These are phyloP conservation scores for Lyophyllum decastes DNA, from an alignment of 768 basidiomycete species.

Conservation along the genomic window DNA sequence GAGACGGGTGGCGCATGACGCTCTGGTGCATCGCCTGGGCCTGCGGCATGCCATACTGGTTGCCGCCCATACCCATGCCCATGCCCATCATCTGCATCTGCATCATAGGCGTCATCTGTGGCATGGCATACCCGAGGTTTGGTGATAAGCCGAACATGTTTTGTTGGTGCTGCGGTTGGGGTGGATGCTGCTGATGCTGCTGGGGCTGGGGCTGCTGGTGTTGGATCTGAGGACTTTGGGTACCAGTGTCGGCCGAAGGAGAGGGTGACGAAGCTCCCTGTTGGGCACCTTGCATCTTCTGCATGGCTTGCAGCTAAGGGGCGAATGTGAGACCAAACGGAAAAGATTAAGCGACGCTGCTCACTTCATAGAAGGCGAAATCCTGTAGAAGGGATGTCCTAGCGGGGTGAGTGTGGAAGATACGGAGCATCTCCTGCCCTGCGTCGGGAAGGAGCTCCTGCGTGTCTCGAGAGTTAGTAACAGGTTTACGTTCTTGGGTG, in stretches of 20 bases:
- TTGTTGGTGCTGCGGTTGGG: constrained; percentile 46
- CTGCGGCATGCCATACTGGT: constrained; percentile 55
- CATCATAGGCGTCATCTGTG: constrained; percentile 64
- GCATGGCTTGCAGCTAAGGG: constrained; percentile 78
- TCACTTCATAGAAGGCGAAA: constrained; percentile 88
- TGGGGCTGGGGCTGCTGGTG: constrained; percentile 35
- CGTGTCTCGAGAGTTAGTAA: constrained; percentile 97
- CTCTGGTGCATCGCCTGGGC: constrained; percentile 83
- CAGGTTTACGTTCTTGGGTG: constrained; percentile 97
- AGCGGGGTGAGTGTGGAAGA: constrained; percentile 92
- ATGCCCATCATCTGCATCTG: constrained; percentile 56
- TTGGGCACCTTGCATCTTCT: constrained; percentile 56
- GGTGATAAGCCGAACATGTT: constrained; percentile 44
- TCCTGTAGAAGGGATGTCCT: constrained; percentile 93
- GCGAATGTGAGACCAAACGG: neutral
- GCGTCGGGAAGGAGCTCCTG: constrained; percentile 96
- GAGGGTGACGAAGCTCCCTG: constrained; percentile 36
- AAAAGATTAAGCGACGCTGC: constrained; percentile 14
- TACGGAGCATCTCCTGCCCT: constrained; percentile 94
- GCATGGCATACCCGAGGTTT: constrained; percentile 57
- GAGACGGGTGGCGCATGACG: constrained; percentile 75
- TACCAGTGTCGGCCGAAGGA: constrained; percentile 33
- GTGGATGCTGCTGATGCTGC: constrained; percentile 30
- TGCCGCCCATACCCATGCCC: constrained; percentile 49
- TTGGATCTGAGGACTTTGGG: constrained; percentile 44